Conservation (phyloP, 495 filamentous ascomycete genomes). For the Talaromyces stipitatus region DNA sequence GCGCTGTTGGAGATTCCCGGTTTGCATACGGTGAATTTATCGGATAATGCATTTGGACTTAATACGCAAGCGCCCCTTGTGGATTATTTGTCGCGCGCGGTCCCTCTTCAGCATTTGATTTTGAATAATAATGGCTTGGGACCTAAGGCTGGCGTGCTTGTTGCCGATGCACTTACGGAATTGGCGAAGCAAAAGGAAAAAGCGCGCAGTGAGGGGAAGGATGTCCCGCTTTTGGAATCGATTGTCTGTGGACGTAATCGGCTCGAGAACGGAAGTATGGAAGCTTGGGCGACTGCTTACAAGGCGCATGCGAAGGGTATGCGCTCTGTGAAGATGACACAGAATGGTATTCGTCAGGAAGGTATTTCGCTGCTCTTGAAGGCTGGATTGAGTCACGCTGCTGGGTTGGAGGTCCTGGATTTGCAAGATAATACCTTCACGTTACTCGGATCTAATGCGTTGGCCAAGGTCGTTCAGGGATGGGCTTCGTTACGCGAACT, state of each 20-base stretch:
- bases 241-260: slow-evolving; percentile 93
- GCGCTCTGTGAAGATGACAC: slow-evolving; percentile 90
- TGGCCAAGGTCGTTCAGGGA: slow-evolving; percentile 61
- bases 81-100: slow-evolving; percentile 76
- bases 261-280: slow-evolving; percentile 92
- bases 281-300: slow-evolving; percentile 83
- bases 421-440: slow-evolving; percentile 98
- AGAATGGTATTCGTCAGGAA: slow-evolving; percentile 94
- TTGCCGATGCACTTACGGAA: slow-evolving; percentile 68
- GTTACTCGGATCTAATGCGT: slow-evolving; percentile 63
- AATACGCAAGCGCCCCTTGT: slow-evolving; percentile 80
- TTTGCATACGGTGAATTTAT: slow-evolving; percentile 87
- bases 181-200: slow-evolving; percentile 78
- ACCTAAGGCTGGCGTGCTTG: slow-evolving; percentile 74
- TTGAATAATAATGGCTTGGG: slow-evolving; percentile 99
- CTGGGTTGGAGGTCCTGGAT: slow-evolving; percentile 65
- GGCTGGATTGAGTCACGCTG: slow-evolving; percentile 64
- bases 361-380: slow-evolving; percentile 72
- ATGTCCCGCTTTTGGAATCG: slow-evolving; percentile 78
- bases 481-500: slow-evolving; percentile 78
- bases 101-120: slow-evolving; percentile 82
- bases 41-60: slow-evolving; percentile 95
- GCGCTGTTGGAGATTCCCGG: slow-evolving; percentile 75
- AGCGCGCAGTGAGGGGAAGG: slow-evolving; percentile 55
- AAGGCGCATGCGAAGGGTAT: slow-evolving; percentile 66